Conservation (phyloP, 164 flowering plant genomes). For the Berberis thunbergii region DNA sequence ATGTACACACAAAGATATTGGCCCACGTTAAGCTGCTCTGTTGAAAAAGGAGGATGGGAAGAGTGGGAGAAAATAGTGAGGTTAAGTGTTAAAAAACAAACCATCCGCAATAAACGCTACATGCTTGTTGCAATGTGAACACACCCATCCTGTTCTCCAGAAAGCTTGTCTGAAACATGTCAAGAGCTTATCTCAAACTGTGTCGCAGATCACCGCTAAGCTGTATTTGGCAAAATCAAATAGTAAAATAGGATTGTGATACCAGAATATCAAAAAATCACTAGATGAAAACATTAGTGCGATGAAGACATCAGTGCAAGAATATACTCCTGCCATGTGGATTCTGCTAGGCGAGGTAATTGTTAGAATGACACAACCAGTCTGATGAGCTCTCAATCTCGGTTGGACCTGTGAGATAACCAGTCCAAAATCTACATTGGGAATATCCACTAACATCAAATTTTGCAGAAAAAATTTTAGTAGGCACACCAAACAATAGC, state of each 20-base stretch:
- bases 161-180: slow-evolving; percentile 36
- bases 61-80: slow-evolving; percentile 24
- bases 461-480: not conserved
- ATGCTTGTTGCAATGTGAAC: slow-evolving; percentile 41
- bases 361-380: slow-evolving; percentile 73
- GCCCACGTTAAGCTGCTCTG: too few relatives aligned
- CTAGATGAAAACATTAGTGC: not conserved
- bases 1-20: not conserved
- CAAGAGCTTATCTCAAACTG: slow-evolving; percentile 49
- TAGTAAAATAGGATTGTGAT: not conserved
- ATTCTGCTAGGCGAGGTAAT: slow-evolving; percentile 43
- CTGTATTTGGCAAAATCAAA: slow-evolving; percentile 26
- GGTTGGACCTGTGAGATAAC: slow-evolving; percentile 78
- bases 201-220: slow-evolving; percentile 40
- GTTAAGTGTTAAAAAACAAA: slow-evolving; percentile 11
- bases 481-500: not conserved
- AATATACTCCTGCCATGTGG: slow-evolving; percentile 60
- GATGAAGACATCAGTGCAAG: not conserved
- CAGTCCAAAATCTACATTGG: slow-evolving; percentile 63
- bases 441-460: not conserved
- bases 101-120: slow-evolving; percentile 46
- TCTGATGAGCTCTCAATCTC: slow-evolving; percentile 80
- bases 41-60: not conserved
- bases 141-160: slow-evolving; percentile 68
- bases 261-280: not conserved